A percentile compares a stretch with the other conserved stretches of the same genome.
Evolutionary conservation across 345 rosid genomes (phyloP).

Genomic region (Salix koriyanagi): DNA sequence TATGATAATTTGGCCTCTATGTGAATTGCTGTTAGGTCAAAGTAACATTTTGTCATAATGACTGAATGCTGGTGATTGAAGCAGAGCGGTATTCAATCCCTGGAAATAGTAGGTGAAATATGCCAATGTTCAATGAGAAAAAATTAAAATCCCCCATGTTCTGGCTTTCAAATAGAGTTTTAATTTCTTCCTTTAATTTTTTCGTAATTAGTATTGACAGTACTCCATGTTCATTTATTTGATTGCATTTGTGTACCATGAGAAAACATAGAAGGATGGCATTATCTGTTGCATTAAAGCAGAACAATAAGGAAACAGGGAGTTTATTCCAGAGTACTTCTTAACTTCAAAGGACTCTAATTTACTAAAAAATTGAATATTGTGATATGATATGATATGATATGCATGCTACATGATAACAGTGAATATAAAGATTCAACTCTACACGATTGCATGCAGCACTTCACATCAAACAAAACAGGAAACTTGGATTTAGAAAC

Average conservation of each 20-base stretch:
- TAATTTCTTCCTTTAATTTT: not conserved
- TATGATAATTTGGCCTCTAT: not conserved
- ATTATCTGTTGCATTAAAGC: not conserved
- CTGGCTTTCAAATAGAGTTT: not conserved
- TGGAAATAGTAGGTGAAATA: not conserved
- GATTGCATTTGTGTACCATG: not conserved
- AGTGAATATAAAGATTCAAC: not conserved
- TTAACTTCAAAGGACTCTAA: not conserved
- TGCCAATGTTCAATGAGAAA: not conserved
- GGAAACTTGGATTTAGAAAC: not conserved
- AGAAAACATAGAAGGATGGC: not conserved
- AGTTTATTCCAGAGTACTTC: not conserved
- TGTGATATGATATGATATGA: not conserved
- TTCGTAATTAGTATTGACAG: not conserved
- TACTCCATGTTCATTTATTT: not conserved
- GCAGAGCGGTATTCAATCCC: not conserved
- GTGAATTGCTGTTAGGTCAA: not conserved
- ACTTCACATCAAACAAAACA: not conserved
- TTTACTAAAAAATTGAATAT: not conserved
- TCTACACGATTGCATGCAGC: not conserved
- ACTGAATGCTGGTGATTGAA: not conserved
- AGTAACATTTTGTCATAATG: not conserved
- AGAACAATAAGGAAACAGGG: not conserved
- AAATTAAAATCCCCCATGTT: not conserved
- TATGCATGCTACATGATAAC: not conserved